Evolutionary conservation across 345 rosid species (phyloP), one percentile per base, ranked within the genome.

Genomic region (Carallia pectinifolia): DNA sequence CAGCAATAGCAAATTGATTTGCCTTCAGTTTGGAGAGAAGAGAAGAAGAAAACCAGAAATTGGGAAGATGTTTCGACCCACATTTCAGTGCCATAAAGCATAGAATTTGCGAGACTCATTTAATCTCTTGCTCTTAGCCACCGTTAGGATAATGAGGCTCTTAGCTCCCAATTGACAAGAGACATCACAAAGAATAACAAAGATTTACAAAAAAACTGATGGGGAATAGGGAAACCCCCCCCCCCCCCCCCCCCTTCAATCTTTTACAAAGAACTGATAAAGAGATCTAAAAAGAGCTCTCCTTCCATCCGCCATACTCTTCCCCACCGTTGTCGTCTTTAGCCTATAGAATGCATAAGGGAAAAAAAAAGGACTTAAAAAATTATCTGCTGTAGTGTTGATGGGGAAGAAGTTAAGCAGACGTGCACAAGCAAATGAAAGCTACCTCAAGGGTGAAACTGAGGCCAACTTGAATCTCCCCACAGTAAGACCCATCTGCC

Each of bases 271-370:
- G 8, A 52, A 9, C 39, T 15, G 36, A 40, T 30, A 10, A 65
- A 18, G 33, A 17, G 9, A 64, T 15, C 58, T 80, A 83, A 15
- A 18, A 66, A 19, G 68, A 47, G 76, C 97, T 88, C 61, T 88
- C 71, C 77, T 65, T 86, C 98, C 98, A 93, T 36, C 98, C 98
- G 40, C 98, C 98, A 70, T 66, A 77, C 60, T 82, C 83, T 60
- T 77, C 85, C 38, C 4, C 83, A 2, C 65, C 83, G 53, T 39
- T 38, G 18, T 55, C 82, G 8, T 53, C 71, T 16, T 77, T 79
- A 53, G 27, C 79, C 91, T 87, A 75, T 34, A 65, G 67, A 60
- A 61, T 58, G 36, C 72, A 55, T 39, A 17, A 64, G 53, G 19
- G 10, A 10, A 53, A 47, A 4, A 13, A 29, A 7, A 18, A 2